These are phyloP conservation scores for Yamadazyma mexicana DNA, from an alignment of 1,139 yeast species.

Conservation along the genomic window DNA sequence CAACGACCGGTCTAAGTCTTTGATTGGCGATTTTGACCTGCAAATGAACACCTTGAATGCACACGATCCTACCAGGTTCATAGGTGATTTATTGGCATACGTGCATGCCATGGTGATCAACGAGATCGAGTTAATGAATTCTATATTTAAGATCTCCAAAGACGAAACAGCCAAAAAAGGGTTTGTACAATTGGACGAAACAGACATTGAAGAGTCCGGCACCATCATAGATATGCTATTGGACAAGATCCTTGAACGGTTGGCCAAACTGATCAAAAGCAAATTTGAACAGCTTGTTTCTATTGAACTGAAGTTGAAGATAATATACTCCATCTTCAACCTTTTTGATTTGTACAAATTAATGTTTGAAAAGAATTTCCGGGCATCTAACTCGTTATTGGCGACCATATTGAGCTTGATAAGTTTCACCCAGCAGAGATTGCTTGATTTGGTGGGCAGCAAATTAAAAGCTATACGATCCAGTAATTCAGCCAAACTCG, in stretches of 20 bases:
- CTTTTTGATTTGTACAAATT: slow-evolving; percentile 65
- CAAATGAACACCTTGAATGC: slow-evolving; percentile 53
- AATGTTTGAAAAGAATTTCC: slow-evolving; percentile 60
- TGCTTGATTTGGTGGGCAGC: slow-evolving; percentile 39
- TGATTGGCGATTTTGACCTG: slow-evolving; percentile 58
- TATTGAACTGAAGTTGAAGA: slow-evolving; percentile 58
- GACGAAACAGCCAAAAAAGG: slow-evolving; percentile 7
- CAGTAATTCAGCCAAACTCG: slow-evolving; percentile 43
- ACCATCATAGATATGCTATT: slow-evolving; percentile 32
- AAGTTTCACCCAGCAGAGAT: slow-evolving; percentile 37
- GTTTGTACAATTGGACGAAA: slow-evolving; percentile 14
- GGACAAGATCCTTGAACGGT: slow-evolving; percentile 32
- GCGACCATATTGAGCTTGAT: slow-evolving; percentile 27
- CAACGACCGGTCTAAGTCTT: slow-evolving; percentile 54
- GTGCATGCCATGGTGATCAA: slow-evolving; percentile 87
- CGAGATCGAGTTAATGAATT: slow-evolving; percentile 74
- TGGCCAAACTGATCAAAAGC: slow-evolving; percentile 40
- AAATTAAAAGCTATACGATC: slow-evolving; percentile 42
- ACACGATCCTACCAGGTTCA: slow-evolving; percentile 77
- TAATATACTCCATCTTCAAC: slow-evolving; percentile 58
- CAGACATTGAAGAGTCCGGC: slow-evolving; percentile 23
- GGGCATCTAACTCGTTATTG: slow-evolving; percentile 21
- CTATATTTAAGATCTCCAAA: slow-evolving; percentile 29
- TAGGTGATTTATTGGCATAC: slow-evolving; percentile 89
- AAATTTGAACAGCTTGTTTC: slow-evolving; percentile 69